Base-by-base conservation (phyloP, 1,139 yeast genomes). In the Blastobotrys niveus region DNA sequence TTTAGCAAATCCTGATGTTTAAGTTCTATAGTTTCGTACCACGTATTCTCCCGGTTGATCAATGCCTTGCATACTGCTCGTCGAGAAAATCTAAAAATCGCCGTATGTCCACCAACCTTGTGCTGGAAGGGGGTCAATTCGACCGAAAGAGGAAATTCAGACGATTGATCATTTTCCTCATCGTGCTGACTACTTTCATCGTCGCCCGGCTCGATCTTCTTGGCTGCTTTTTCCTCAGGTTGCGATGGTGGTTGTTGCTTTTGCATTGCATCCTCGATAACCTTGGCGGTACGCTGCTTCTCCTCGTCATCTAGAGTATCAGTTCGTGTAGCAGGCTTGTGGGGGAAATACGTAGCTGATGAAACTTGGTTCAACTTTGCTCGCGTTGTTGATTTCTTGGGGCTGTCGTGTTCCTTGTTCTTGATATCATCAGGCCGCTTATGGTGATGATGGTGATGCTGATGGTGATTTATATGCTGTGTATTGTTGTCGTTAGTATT, bases 41-140 rank as follows among this genome's bases (percentile, higher is more conserved):
- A 89, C 51, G 73, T 67, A 62, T 91, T 86, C 60, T 93, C 99
- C 51, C 95, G 72, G 57, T 87, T 87, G 51, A 88, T 85, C 50
- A 91, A 68, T 1, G 94, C 93, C 63, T 93, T 93, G 64, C 98
- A 91, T n/a, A 93, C 96, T 0, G 97, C 97, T 47, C 86, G 72
- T 55, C 81, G 83, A 6, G 95, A 83, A 60, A 91, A 91, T 52
- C 91, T 75, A 65, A 91, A 93, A 38, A 93, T 88, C 1, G 97
- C 96, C 0, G 96, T 91, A 62, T 93, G 99, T 0, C 99, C 99
- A 8, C 99, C 99, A 6, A 93, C 98, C 59, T 85, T 85, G 60
- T 91, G 89, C 52, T 82, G 79, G 66, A 84, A 89, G 1, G 95
- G 96, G 43, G 86, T 78, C 46, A 89, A 67, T 60, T 88, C 96